phyloP scores from a whole-genome alignment of 225 moss, liverwort and hornwort species.

The Anthoceros angustus region DNA sequence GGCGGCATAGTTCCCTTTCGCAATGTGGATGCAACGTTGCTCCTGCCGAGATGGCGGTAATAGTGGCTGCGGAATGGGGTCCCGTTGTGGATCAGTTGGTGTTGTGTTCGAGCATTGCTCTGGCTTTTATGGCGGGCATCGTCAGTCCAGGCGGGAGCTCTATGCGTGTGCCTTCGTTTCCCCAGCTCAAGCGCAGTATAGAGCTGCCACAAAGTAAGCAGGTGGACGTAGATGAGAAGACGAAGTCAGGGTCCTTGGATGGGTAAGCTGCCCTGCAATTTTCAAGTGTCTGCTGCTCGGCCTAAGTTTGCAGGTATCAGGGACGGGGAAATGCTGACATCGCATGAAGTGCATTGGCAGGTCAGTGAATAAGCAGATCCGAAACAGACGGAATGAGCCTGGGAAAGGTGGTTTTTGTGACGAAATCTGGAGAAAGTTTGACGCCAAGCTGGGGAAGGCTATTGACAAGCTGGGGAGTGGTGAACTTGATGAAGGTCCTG shows the following conservation, averaged over 20 bases:
- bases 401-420: background rate
- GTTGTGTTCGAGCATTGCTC: constrained; percentile 36
- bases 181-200: background rate
- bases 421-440: constrained; percentile 34
- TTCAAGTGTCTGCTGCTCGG: background rate
- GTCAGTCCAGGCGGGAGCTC: constrained; percentile 23
- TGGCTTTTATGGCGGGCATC: constrained; percentile 44
- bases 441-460: constrained; percentile 46
- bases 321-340: background rate
- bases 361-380: background rate
- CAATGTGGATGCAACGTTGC: background rate
- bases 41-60: background rate
- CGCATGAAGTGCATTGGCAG: background rate
- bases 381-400: no score
- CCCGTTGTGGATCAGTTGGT: constrained; percentile 42
- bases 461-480: constrained; percentile 26
- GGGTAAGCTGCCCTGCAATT: background rate
- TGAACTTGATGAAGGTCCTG: constrained; percentile 19
- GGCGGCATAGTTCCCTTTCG: background rate
- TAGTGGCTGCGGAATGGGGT: constrained; percentile 35
- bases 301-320: background rate
- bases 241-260: background rate
- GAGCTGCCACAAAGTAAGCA: background rate
- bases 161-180: background rate
- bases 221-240: background rate